Conservation (phyloP, 805 yeast genomes). For the Candida odintsovae region DNA sequence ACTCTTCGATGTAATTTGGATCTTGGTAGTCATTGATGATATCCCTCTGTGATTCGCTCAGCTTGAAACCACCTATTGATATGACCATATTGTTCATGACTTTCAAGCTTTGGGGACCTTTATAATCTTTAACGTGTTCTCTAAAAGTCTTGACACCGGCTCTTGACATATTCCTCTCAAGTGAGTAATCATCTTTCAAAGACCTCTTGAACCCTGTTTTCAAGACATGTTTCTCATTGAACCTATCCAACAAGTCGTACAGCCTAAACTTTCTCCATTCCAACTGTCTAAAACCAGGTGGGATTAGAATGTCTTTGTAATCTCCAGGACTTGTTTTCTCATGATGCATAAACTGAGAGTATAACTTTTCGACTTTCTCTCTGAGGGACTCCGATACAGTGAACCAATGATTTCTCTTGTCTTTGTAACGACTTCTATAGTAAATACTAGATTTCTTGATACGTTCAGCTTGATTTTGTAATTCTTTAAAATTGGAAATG, state of each 20-base stretch:
- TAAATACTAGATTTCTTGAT: background rate
- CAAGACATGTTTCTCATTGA: background rate
- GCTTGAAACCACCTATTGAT: background rate
- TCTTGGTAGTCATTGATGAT: background rate
- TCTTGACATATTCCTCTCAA: constrained; percentile 3
- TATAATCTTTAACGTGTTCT: background rate
- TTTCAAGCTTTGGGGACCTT: background rate
- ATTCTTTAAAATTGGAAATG: background rate
- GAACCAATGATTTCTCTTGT: constrained; percentile 4
- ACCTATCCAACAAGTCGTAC: background rate
- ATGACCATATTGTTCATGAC: background rate
- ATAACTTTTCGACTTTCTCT: constrained; percentile 1
- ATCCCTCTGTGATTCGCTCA: background rate
- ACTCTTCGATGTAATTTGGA: background rate
- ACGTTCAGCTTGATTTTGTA: background rate
- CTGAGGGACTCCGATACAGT: constrained; percentile 2
- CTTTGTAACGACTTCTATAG: background rate
- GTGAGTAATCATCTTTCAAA: background rate
- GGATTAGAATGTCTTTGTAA: background rate
- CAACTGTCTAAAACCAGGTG: constrained; percentile 2
- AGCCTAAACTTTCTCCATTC: constrained; percentile 6
- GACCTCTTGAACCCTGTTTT: background rate
- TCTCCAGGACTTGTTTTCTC: background rate
- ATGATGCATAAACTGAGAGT: background rate
- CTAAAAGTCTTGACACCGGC: constrained; percentile 2